Evolutionary conservation across 108 stramenopile genomes (phyloP), one percentile per base, ranked within the genome.

Genomic region (Pseudonitzschia pungens): DNA sequence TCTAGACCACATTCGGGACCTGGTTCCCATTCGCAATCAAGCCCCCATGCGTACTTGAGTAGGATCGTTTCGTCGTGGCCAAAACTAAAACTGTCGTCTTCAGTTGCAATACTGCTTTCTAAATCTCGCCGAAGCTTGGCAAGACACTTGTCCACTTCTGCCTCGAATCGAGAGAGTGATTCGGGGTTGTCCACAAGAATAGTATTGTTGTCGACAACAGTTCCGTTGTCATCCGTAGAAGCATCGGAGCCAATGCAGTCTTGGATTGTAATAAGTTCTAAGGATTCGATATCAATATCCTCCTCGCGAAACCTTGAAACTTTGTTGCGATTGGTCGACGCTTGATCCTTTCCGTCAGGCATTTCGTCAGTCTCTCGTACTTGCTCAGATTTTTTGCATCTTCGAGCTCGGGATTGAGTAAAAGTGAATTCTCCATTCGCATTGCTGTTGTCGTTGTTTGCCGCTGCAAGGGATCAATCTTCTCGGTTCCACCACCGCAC

Each of bases 11-110:
- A 64, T 12, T 20, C 54, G 28, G 27, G 28, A 18, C 74, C 71
- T 40, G 82, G 82, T 68, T 67, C 43, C 82, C 82, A 83, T 76
- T 83, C 82, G 52, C 78, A 75, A 58, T 83, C 82, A 0, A 83
- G 20, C 5, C 78, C 82, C 82, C 82, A 83, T 21, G 68, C 33
- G n/a, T 43, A 44, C 31, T 67, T 67, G 20, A 74, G 22, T 2
- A 74, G 36, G 36, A 63, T 18, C 2, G 36, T 6, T 36, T 36
- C 36, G 36, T 36, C 6, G 36, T 36, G 36, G 36, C 36, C 36
- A 36, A 36, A 36, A 6, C 4, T 36, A 6, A 5, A 5, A 20
- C 41, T 31, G 51, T 73, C 62, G 33, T 59, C 56, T 14, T 64
- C 45, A 7, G 28, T 24, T 5, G 11, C 57, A 16, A 15, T 26